These are phyloP conservation scores for Amanita inopinata DNA, from an alignment of 768 basidiomycete species.

Conservation along the genomic window DNA sequence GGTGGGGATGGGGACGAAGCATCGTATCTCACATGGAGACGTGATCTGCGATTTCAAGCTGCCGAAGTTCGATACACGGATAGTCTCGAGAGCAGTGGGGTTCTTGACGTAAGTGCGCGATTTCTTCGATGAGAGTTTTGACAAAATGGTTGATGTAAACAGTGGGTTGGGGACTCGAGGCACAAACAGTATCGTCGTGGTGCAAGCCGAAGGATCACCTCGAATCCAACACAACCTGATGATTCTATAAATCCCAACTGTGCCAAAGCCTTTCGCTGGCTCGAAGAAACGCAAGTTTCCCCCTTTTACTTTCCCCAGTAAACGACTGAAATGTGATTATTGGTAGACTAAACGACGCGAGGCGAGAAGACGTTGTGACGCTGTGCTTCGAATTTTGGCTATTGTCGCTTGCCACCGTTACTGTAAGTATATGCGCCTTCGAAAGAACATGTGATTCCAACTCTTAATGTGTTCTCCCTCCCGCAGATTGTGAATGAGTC, in stretches of 20 bases:
- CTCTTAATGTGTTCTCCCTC: background rate
- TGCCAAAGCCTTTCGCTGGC: conserved; percentile 34
- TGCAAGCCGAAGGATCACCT: no score
- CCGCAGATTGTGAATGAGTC: conserved; percentile 40
- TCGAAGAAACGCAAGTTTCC: conserved; percentile 31
- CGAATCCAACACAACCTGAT: background rate
- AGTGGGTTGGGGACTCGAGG: background rate
- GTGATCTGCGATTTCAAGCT: conserved; percentile 2
- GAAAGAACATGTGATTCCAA: background rate
- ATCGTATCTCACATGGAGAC: conserved; percentile 6
- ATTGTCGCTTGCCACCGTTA: conserved; percentile 32
- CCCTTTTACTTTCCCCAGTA: background rate
- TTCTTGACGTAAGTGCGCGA: no score
- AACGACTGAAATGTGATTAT: background rate
- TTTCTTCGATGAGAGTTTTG: no score
- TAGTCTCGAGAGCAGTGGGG: no score
- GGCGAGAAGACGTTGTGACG: conserved; percentile 39
- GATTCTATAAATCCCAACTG: conserved; percentile 18
- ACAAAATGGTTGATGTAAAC: no score
- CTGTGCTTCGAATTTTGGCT: conserved; percentile 40
- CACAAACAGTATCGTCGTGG: no score
- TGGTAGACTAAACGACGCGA: conserved; percentile 26
- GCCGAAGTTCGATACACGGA: no score
- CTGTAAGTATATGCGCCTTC: conserved; percentile 23
- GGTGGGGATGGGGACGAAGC: background rate